phyloP scores from a whole-genome alignment of 768 basidiomycete genomes.

The Clitopilus passeckerianus region DNA sequence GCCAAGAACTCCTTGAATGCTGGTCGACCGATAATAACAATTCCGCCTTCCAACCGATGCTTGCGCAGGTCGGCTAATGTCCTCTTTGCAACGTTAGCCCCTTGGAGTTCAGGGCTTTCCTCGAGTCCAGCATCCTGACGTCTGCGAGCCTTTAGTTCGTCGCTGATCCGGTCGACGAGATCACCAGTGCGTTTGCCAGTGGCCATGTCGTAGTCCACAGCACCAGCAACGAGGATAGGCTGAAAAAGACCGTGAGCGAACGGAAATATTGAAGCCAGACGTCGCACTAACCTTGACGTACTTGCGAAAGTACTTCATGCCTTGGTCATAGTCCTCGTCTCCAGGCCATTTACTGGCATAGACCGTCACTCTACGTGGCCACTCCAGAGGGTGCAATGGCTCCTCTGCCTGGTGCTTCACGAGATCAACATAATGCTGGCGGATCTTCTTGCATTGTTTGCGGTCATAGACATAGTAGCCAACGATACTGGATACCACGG shows the following conservation, averaged over 20 bases:
- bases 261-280: conserved; percentile 8
- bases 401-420: conserved; percentile 77
- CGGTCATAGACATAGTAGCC: conserved; percentile 88
- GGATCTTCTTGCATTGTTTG: conserved; percentile 70
- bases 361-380: conserved; percentile 77
- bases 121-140: conserved; percentile 66
- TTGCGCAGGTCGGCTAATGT: conserved; percentile 46
- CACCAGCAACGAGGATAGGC: conserved; percentile 93
- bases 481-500: conserved; percentile 62
- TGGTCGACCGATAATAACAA: conserved; percentile 81
- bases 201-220: conserved; percentile 86
- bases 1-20: conserved; percentile 94
- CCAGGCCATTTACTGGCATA: conserved; percentile 91
- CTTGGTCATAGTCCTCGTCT: conserved; percentile 86
- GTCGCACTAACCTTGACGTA: conserved; percentile 82
- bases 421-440: conserved; percentile 70
- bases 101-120: conserved; percentile 30
- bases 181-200: conserved; percentile 83
- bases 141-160: conserved; percentile 67
- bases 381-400: conserved; percentile 56
- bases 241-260: conserved; percentile 24
- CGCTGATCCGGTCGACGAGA: conserved; percentile 68
- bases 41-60: conserved; percentile 75
- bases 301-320: conserved; percentile 87
- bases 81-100: conserved; percentile 48